Conservation (phyloP, 257 asterid species). For the Striga asiatica region DNA sequence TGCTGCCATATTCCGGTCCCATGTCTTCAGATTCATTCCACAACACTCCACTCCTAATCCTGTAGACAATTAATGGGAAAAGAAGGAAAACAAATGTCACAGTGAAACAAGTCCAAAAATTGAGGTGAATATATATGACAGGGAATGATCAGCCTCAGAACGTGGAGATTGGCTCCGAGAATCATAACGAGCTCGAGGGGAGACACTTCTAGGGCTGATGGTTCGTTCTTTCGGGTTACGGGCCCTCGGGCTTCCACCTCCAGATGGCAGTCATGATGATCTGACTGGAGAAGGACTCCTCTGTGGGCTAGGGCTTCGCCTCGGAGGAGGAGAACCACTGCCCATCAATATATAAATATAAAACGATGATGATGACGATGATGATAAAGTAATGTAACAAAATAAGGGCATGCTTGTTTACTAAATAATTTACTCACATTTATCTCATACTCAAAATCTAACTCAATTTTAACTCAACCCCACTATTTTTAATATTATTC, state of each 20-base stretch:
- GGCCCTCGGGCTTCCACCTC: slow-evolving; percentile 58
- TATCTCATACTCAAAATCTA: too few species aligned
- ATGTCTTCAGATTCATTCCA: slow-evolving; percentile 7
- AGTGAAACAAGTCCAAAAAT: not conserved
- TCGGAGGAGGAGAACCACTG: slow-evolving; percentile 76
- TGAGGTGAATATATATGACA: not conserved
- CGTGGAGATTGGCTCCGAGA: slow-evolving; percentile 69
- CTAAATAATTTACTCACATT: too few species aligned
- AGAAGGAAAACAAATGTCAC: not conserved
- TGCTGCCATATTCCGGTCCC: slow-evolving; percentile 6
- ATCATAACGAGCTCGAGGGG: slow-evolving; percentile 57
- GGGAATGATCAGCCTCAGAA: slow-evolving; percentile 53
- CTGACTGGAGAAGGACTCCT: slow-evolving; percentile 62
- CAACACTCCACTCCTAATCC: slow-evolving; percentile 25
- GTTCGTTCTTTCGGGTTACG: slow-evolving; percentile 39
- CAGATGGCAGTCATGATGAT: slow-evolving; percentile 38
- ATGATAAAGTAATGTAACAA: not conserved
- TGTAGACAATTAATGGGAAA: slow-evolving; percentile 9
- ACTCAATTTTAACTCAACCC: too few species aligned
- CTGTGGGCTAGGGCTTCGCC: slow-evolving; percentile 54
- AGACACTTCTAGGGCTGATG: slow-evolving; percentile 50
- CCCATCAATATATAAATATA: slow-evolving; percentile 8
- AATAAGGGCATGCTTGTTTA: not conserved
- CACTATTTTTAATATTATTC: too few species aligned
- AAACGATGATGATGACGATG: too few species aligned